These are phyloP conservation scores for Hebeloma cylindrosporum DNA, from an alignment of 768 basidiomycete species.

Conservation along the genomic window DNA sequence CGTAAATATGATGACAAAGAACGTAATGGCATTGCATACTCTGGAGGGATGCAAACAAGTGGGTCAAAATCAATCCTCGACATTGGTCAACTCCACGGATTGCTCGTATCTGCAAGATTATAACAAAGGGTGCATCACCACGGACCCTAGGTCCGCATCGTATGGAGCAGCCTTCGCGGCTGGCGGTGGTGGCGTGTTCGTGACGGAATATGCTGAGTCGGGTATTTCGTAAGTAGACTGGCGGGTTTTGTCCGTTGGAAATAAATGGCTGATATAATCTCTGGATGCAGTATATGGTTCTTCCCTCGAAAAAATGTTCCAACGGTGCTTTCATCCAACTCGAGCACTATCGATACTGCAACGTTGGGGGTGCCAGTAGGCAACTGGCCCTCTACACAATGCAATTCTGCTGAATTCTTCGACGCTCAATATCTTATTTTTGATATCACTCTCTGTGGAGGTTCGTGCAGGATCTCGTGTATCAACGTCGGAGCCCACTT, in stretches of 20 bases:
- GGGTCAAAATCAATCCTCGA: constrained; percentile 49
- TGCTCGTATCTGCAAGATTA: constrained; percentile 53
- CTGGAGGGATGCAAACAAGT: constrained; percentile 55
- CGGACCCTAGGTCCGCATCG: constrained; percentile 51
- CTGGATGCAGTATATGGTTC: constrained; percentile 56
- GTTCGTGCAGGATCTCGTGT: no score
- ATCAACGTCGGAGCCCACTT: background rate
- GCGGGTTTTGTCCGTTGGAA: background rate
- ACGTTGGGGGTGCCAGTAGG: constrained; percentile 66
- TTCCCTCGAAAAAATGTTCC: constrained; percentile 55
- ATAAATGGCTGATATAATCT: background rate
- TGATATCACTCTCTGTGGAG: constrained; percentile 73
- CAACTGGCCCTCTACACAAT: constrained; percentile 62
- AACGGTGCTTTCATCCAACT: constrained; percentile 43
- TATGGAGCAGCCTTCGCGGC: constrained; percentile 69
- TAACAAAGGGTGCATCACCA: constrained; percentile 67
- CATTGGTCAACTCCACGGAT: constrained; percentile 54
- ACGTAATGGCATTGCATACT: constrained; percentile 75
- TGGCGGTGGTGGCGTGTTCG: constrained; percentile 70
- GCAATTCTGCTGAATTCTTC: constrained; percentile 55
- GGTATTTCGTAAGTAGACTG: constrained; percentile 58
- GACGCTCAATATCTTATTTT: constrained; percentile 66
- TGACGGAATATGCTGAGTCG: constrained; percentile 65
- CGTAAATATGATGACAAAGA: constrained; percentile 64
- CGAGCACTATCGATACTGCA: constrained; percentile 52